A percentile compares a stretch with the other conserved stretches of the same genome.
Evolutionary conservation across 2,329 filamentous ascomycete species (phyloP).

Genomic region (Penicillium sp.): DNA sequence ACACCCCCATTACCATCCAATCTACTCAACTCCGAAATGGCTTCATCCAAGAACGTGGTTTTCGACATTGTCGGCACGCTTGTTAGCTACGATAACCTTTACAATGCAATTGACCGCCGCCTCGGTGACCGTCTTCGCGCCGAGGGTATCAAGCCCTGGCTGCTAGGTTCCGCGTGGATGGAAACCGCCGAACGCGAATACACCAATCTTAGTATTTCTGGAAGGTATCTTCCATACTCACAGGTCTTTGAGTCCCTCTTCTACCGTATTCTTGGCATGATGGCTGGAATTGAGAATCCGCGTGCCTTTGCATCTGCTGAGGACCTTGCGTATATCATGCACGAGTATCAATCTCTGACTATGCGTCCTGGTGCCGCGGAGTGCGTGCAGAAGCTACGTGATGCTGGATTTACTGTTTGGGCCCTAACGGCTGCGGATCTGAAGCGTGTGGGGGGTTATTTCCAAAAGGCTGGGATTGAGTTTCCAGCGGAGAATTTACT

Average conservation of each 20-base stretch:
- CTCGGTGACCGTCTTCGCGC: conserved; percentile 39
- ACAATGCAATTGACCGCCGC: conserved; percentile 36
- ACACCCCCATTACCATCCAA: neutral
- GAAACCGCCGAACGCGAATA: conserved; percentile 47
- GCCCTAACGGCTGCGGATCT: conserved; percentile 29
- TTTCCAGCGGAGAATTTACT: conserved; percentile 26
- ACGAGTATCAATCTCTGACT: conserved; percentile 32
- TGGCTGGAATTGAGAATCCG: conserved; percentile 39
- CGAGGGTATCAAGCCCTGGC: conserved; percentile 35
- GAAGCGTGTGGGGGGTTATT: conserved; percentile 25
- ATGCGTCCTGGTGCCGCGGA: conserved; percentile 39
- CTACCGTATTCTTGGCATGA: conserved; percentile 44
- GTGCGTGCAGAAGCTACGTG: conserved; percentile 37
- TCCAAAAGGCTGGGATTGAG: conserved; percentile 23
- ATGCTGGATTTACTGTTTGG: conserved; percentile 31
- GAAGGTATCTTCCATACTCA: conserved; percentile 39
- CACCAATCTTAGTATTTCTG: conserved; percentile 45
- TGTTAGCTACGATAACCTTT: conserved; percentile 43
- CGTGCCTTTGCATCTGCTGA: conserved; percentile 38
- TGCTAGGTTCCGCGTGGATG: conserved; percentile 46
- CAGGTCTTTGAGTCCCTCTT: conserved; percentile 42
- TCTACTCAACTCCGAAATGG: neutral
- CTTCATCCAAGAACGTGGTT: conserved; percentile 27
- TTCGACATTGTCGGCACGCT: conserved; percentile 41
- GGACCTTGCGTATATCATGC: conserved; percentile 39